These are phyloP conservation scores for Carex cristatella DNA, from an alignment of 176 grass and related monocot species.

Conservation along the genomic window DNA sequence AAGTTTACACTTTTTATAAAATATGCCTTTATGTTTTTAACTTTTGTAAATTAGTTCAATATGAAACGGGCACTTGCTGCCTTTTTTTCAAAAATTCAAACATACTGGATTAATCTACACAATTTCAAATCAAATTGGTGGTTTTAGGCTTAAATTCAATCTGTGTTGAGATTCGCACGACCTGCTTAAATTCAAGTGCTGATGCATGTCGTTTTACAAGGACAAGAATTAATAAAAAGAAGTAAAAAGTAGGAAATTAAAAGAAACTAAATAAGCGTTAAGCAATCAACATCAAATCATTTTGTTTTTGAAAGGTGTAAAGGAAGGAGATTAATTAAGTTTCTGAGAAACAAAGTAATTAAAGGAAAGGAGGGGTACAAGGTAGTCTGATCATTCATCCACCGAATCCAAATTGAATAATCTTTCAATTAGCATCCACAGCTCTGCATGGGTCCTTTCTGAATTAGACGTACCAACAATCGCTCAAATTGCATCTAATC, in stretches of 20 bases:
- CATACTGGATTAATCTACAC: no score
- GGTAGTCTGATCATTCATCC: slow-evolving; percentile 15
- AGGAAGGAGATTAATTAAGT: neutral
- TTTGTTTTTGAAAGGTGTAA: neutral
- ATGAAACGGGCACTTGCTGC: no score
- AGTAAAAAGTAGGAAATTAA: neutral
- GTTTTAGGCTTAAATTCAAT: no score
- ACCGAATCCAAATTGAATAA: slow-evolving; percentile 15
- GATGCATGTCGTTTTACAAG: no score
- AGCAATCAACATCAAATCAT: slow-evolving; percentile 16
- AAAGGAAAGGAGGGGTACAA: neutral
- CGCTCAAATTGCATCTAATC: neutral
- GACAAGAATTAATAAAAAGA: neutral
- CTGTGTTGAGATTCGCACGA: no score
- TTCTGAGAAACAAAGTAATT: neutral
- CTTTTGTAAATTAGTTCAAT: no score
- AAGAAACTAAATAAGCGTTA: neutral
- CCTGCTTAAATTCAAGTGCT: no score
- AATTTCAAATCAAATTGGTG: no score
- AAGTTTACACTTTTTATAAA: no score
- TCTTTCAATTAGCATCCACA: neutral
- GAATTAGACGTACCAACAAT: slow-evolving; percentile 10
- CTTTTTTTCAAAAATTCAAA: no score
- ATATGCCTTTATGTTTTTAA: no score
- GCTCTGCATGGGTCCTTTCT: slow-evolving; percentile 1